A percentile compares a stretch with the other conserved stretches of the same genome.
Conservation (phyloP, 495 filamentous ascomycete species). For the Annulohypoxylon stygium region DNA sequence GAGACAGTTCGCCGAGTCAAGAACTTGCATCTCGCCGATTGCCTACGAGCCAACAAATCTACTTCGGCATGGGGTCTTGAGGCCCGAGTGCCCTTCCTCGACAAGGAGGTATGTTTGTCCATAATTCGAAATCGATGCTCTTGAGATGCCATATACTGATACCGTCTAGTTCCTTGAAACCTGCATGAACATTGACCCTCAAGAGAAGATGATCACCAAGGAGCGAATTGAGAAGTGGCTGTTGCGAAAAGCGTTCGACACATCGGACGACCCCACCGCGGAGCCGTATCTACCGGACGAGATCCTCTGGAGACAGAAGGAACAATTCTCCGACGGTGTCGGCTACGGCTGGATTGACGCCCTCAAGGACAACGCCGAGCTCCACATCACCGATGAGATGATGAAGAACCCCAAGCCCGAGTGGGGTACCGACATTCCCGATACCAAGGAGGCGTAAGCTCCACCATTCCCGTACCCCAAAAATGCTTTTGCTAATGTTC, state of each 20-base stretch:
- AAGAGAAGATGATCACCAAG: slow-evolving; percentile 93
- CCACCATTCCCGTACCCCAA: not conserved
- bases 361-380: slow-evolving; percentile 91
- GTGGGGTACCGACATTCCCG: slow-evolving; percentile 91
- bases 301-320: slow-evolving; percentile 98
- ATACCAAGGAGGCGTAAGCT: slow-evolving; percentile 93
- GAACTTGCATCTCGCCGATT: slow-evolving; percentile 95
- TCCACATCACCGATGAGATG: slow-evolving; percentile 92
- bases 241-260: slow-evolving; percentile 96
- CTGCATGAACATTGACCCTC: slow-evolving; percentile 91
- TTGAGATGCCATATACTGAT: not conserved
- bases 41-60: slow-evolving; percentile 97
- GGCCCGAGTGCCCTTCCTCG: slow-evolving; percentile 97
- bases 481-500: slow-evolving; percentile 34
- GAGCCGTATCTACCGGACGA: slow-evolving; percentile 90
- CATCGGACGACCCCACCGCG: slow-evolving; percentile 80
- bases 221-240: slow-evolving; percentile 97
- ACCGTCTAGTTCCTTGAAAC: slow-evolving; percentile 83
- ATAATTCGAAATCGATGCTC: not conserved
- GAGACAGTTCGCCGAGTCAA: slow-evolving; percentile 94
- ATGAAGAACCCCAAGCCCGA: slow-evolving; percentile 96
- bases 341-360: slow-evolving; percentile 99
- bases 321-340: slow-evolving; percentile 98
- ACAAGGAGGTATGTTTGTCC: slow-evolving; percentile 74
- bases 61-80: slow-evolving; percentile 99